A percentile compares a stretch with the other conserved stretches of the same genome.
These are phyloP conservation scores for Backusella westeae DNA, from an alignment of 192 early-diverging fungal genomes.

Conservation along the genomic window DNA sequence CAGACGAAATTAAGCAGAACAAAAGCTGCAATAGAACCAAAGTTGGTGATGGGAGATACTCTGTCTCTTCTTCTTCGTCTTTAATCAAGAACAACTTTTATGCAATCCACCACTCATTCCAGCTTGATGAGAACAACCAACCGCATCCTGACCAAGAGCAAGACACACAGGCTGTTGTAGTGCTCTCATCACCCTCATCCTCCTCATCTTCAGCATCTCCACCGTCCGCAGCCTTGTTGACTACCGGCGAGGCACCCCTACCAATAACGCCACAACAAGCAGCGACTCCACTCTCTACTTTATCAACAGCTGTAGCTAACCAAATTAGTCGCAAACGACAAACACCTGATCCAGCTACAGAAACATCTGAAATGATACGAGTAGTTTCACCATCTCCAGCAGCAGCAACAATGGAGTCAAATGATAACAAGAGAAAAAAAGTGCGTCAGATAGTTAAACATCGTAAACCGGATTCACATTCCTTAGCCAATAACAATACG, in stretches of 20 bases:
- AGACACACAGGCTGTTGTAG: background rate
- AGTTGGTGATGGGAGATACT: background rate
- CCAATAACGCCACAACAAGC: background rate
- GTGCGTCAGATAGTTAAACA: background rate
- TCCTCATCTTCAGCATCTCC: background rate
- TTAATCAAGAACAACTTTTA: constrained; percentile 1
- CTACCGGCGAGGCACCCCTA: background rate
- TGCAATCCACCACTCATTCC: background rate
- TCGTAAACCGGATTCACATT: background rate
- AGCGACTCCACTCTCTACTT: background rate
- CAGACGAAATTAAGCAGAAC: background rate
- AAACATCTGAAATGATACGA: background rate
- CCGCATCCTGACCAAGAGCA: background rate
- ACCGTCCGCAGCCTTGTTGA: background rate
- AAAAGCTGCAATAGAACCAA: background rate
- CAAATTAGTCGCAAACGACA: background rate
- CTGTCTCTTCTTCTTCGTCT: background rate
- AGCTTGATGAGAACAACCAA: background rate
- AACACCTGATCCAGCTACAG: constrained; percentile 2
- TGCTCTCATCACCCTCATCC: background rate
- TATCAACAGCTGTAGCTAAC: background rate
- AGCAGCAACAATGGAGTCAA: background rate
- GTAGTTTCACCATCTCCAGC: background rate
- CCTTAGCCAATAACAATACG: constrained; percentile 3
- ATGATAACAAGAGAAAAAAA: background rate